These are phyloP conservation scores for Macrolepiota dolichaula DNA, from an alignment of 768 basidiomycete genomes.

Conservation along the genomic window DNA sequence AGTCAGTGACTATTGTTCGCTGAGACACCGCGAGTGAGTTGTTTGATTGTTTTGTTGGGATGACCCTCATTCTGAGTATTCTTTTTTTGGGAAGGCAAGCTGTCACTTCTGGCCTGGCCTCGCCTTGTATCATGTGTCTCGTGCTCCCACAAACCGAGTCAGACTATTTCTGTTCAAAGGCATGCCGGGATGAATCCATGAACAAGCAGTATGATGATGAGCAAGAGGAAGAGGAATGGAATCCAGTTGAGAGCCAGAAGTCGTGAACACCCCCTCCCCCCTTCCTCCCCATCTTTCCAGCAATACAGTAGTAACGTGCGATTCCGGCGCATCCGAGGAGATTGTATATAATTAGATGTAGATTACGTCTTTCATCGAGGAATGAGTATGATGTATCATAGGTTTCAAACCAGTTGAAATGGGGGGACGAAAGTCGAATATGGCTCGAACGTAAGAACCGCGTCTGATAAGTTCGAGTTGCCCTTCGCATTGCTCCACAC, in stretches of 20 bases:
- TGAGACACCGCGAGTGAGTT: constrained; percentile 61
- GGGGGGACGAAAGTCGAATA: neutral
- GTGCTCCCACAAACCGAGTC: constrained; percentile 52
- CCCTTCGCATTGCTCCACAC: neutral
- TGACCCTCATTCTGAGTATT: no score
- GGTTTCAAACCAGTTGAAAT: neutral
- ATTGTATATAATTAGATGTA: neutral
- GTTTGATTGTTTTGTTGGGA: neutral
- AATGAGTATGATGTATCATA: neutral
- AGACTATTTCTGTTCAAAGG: constrained; percentile 62
- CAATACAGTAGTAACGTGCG: neutral
- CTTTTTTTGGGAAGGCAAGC: constrained; percentile 51
- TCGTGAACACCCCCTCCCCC: neutral
- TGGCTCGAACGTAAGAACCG: neutral
- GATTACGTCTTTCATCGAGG: neutral
- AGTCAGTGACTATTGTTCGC: constrained; percentile 55
- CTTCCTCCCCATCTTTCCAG: neutral
- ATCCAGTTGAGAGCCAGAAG: constrained; percentile 1
- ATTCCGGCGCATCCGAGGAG: neutral
- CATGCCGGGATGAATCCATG: constrained; percentile 59
- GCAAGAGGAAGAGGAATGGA: constrained; percentile 6
- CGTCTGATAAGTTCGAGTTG: neutral
- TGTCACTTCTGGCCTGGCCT: constrained; percentile 45
- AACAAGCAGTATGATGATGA: constrained; percentile 33
- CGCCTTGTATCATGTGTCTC: constrained; percentile 65